These are phyloP conservation scores for Ascomycota sp. DNA, from an alignment of 2,329 filamentous ascomycete genomes.

Conservation along the genomic window DNA sequence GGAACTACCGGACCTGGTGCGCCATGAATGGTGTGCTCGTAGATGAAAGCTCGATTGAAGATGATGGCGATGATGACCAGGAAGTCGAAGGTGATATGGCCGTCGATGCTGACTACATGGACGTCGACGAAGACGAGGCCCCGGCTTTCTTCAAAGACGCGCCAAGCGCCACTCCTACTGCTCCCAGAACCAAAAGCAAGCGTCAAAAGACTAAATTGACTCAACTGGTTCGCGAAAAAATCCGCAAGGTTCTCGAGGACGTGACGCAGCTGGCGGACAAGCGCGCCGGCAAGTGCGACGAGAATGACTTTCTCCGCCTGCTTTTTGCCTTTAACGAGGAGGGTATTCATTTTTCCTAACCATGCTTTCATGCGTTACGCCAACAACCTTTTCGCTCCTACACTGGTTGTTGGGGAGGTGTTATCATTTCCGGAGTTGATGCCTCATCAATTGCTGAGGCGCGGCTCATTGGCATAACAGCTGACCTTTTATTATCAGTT, in stretches of 20 bases:
- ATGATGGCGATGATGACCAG: conserved; percentile 18
- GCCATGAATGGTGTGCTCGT: conserved; percentile 65
- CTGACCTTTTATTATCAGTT: too few species aligned
- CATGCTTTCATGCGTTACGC: too few species aligned
- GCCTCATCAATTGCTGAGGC: too few species aligned
- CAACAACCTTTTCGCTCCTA: too few species aligned
- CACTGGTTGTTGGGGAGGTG: too few species aligned
- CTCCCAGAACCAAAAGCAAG: conserved; percentile 40
- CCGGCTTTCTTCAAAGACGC: conserved; percentile 67
- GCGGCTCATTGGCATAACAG: too few species aligned
- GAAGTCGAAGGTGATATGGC: conserved; percentile 19
- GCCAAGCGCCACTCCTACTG: conserved; percentile 17
- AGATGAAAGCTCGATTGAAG: conserved; percentile 41
- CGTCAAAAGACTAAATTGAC: conserved; percentile 65
- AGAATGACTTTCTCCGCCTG: conserved; percentile 75
- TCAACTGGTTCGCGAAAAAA: conserved; percentile 69
- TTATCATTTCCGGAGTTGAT: too few species aligned
- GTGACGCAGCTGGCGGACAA: conserved; percentile 65
- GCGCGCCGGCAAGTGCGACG: conserved; percentile 69
- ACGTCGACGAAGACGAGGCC: conserved; percentile 50
- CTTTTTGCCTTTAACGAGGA: conserved; percentile 73
- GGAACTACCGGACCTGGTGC: conserved; percentile 81
- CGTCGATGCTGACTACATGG: conserved; percentile 25
- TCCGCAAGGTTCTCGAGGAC: conserved; percentile 64
- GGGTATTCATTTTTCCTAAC: conserved; percentile 72